Evolutionary conservation across 495 filamentous ascomycete genomes (phyloP).

Genomic region (Hypoxylon lenormandii): DNA sequence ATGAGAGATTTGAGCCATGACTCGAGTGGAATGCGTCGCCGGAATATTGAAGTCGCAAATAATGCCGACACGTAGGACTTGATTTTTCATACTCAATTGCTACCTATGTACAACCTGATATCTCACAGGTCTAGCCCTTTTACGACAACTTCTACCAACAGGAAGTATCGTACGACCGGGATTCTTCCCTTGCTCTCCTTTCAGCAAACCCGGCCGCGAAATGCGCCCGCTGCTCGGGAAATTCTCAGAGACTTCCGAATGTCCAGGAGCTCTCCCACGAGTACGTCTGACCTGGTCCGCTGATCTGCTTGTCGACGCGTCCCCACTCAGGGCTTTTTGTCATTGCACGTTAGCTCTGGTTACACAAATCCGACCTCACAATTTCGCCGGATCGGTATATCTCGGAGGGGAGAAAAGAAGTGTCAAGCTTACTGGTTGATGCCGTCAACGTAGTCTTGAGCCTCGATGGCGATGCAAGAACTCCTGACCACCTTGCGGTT

Average conservation of each 20-base stretch:
- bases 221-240: background rate
- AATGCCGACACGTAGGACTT: conserved; percentile 6
- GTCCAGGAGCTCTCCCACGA: conserved; percentile 65
- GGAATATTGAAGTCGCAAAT: background rate
- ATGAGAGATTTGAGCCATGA: background rate
- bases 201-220: background rate
- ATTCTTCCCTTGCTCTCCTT: background rate
- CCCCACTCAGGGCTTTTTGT: conserved; percentile 74
- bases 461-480: conserved; percentile 71
- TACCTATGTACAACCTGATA: conserved; percentile 38
- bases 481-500: conserved; percentile 64
- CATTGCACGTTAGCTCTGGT: conserved; percentile 36
- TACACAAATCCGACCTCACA: background rate
- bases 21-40: conserved; percentile 3
- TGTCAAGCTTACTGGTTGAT: conserved; percentile 72
- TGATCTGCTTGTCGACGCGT: conserved; percentile 68
- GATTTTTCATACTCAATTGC: conserved; percentile 10
- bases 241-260: conserved; percentile 54
- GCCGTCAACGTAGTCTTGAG: conserved; percentile 79
- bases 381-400: background rate
- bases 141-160: background rate
- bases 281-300: conserved; percentile 63
- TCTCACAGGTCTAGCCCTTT: conserved; percentile 3
- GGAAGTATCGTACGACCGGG: conserved; percentile 7
- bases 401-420: background rate